Percentiles rank a stretch among this genome's conserved stretches.
phyloP scores from a whole-genome alignment of 108 stramenopile species.

The Skeletonema costatum region DNA sequence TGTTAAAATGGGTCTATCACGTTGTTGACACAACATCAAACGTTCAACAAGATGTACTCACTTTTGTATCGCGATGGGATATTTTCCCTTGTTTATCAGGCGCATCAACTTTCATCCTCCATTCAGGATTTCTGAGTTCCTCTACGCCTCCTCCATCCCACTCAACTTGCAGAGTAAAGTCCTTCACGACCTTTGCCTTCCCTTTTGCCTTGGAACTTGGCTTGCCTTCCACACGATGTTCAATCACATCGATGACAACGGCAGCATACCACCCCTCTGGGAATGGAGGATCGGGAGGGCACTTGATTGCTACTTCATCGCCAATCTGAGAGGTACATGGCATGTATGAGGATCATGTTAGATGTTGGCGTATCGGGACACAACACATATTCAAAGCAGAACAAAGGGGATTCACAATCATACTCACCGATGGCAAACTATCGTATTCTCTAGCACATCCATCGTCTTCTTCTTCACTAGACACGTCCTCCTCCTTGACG shows the following conservation, averaged over 20 bases:
- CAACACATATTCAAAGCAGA: neutral
- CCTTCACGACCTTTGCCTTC: neutral
- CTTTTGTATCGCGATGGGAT: slow-evolving; percentile 47
- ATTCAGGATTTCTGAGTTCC: slow-evolving; percentile 42
- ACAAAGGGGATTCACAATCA: neutral
- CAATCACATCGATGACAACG: slow-evolving; percentile 31
- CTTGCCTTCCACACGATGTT: slow-evolving; percentile 21
- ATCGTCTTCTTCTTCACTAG: slow-evolving; percentile 16
- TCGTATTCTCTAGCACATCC: slow-evolving; percentile 2
- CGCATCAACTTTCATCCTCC: slow-evolving; percentile 52
- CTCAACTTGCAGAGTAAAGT: slow-evolving; percentile 40
- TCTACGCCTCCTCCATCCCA: slow-evolving; percentile 47
- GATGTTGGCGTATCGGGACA: neutral
- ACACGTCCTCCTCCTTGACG: slow-evolving; percentile 9
- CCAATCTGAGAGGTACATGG: slow-evolving; percentile 16
- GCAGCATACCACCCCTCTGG: slow-evolving; percentile 46
- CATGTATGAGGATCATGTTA: neutral
- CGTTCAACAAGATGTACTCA: neutral
- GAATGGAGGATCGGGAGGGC: slow-evolving; percentile 39
- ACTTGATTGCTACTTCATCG: slow-evolving; percentile 45
- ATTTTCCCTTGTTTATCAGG: slow-evolving; percentile 47
- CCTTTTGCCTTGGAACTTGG: slow-evolving; percentile 15
- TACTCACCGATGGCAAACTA: slow-evolving; percentile 15
- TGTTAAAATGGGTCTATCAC: neutral
- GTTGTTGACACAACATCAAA: neutral